Conservation (phyloP, 2,329 filamentous ascomycete species). For the Colletotrichum spaethianum region DNA sequence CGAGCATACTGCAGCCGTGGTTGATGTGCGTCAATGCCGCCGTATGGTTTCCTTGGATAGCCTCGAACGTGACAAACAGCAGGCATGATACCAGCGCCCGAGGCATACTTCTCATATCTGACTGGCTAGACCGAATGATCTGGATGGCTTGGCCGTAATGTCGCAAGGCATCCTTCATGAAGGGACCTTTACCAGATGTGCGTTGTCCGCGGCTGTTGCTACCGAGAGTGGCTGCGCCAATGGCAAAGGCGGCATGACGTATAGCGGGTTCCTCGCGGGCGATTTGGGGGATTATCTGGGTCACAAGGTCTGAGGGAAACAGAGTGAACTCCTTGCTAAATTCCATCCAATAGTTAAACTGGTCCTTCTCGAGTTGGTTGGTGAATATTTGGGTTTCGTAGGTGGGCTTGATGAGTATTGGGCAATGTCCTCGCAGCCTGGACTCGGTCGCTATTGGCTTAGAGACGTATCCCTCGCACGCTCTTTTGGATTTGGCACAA, state of each 20-base stretch:
- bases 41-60: constrained; percentile 55
- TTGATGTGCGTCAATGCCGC: constrained; percentile 57
- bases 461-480: constrained; percentile 12
- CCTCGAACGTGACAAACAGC: constrained; percentile 58
- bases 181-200: not conserved
- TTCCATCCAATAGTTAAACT: constrained; percentile 25
- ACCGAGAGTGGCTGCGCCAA: constrained; percentile 50
- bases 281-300: constrained; percentile 41
- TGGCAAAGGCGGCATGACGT: constrained; percentile 57
- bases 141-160: constrained; percentile 59
- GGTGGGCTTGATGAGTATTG: constrained; percentile 4
- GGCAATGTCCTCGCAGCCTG: not conserved
- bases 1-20: constrained; percentile 47
- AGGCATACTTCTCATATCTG: constrained; percentile 50
- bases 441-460: not conserved
- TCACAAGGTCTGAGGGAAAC: constrained; percentile 25
- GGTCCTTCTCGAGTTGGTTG: constrained; percentile 27
- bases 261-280: constrained; percentile 45
- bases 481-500: constrained; percentile 1
- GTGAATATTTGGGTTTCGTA: constrained; percentile 24
- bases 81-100: constrained; percentile 57
- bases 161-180: constrained; percentile 47
- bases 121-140: constrained; percentile 50
- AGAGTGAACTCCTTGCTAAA: constrained; percentile 24
- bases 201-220: constrained; percentile 49